Evolutionary conservation across 2,329 filamentous ascomycete species (phyloP), one percentile per base, ranked within the genome.

Genomic region (Myriangium duriaei): DNA sequence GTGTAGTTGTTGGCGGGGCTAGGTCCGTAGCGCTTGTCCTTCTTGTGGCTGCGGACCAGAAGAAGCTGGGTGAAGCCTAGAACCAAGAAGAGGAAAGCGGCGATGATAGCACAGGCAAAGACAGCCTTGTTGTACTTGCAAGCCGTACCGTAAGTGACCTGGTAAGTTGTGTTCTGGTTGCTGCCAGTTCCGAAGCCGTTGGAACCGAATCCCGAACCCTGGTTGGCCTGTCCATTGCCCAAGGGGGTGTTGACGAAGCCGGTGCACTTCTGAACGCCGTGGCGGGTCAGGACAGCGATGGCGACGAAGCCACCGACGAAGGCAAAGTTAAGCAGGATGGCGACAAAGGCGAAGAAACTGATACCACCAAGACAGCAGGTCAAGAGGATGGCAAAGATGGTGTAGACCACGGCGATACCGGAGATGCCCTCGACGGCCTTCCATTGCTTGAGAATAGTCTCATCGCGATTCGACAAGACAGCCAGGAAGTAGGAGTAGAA

Each of bases 401-500:
- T 76, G 65, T 94, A 95, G 6, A 92, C 55, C 0, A 79, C 72
- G 2, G 76, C 82, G 1, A 71, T 70, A 35, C 86, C 87, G 0
- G 82, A 71, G 42, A 95, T 77, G 45, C 83, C 84, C 52, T 57
- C 56, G 18, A 60, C 52, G 4, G 57, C 57, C 40, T 78, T 76
- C 42, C 79, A 63, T 63, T 72, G 79, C 48, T 60, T 73, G 12
- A 71, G 65, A 47, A 87, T 86, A 41, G 52, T 41, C 11, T 78
- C 58, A 48, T 76, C 51, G 60, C 84, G 74, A 51, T 79, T 73
- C 44, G 71, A 57, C 11, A 87, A 72, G 6, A 80, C 71, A 6
- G 80, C 75, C 34, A 95, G 74, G 68, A 86, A 92, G 68, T 92
- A 94, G 34, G 77, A 79, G 68, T 80, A 87, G 52, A 57, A 51